Conservation (phyloP, 139 green algal species). For the Dunaliella primolecta region DNA sequence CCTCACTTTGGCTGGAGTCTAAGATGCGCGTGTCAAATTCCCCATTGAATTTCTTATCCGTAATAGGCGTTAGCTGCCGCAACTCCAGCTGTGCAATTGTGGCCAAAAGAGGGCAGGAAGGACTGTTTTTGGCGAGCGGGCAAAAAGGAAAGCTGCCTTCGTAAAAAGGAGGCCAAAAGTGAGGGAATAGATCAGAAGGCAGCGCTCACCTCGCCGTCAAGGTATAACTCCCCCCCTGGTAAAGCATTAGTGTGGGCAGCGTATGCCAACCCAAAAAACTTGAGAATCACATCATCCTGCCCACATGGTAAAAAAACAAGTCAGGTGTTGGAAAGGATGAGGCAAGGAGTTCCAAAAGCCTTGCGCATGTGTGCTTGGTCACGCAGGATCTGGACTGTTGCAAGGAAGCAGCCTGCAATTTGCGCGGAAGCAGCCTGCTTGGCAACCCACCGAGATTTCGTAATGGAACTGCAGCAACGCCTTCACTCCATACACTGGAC, state of each 20-base stretch:
- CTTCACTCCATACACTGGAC: constrained; percentile 43
- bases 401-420: background rate
- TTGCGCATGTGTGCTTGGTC: background rate
- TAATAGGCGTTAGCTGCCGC: constrained; percentile 21
- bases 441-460: constrained; percentile 23
- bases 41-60: constrained; percentile 23
- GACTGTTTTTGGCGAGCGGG: background rate
- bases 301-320: background rate
- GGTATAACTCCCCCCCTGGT: constrained; percentile 23
- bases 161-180: background rate
- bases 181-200: background rate
- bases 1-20: constrained; percentile 5
- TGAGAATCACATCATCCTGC: constrained; percentile 28
- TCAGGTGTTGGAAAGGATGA: too few relatives aligned
- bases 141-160: background rate
- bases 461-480: constrained; percentile 55
- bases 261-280: constrained; percentile 44
- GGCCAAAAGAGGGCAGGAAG: background rate
- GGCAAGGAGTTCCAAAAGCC: background rate
- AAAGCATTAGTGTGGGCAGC: constrained; percentile 14
- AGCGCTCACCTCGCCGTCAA: constrained; percentile 32
- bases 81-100: constrained; percentile 26
- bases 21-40: constrained; percentile 34
- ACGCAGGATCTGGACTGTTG: background rate
- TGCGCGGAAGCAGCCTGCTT: too few relatives aligned